A percentile compares a stretch with the other conserved stretches of the same genome.
Evolutionary conservation across 345 rosid species (phyloP).

Genomic region (Geranium brycei): DNA sequence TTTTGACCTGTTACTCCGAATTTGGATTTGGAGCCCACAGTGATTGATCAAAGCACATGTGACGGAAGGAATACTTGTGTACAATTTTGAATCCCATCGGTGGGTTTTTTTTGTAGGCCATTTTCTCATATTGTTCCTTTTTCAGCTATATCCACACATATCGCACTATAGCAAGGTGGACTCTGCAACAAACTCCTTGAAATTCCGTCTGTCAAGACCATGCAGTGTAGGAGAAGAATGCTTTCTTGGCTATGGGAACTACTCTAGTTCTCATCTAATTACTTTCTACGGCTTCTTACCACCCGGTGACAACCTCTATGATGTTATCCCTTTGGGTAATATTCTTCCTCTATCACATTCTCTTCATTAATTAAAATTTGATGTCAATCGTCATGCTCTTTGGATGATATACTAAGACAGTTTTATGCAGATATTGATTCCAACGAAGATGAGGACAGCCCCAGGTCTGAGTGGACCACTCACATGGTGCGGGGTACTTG

Average conservation of each 20-base stretch:
- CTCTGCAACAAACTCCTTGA: constrained; percentile 43
- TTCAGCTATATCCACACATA: constrained; percentile 63
- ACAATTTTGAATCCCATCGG: neutral
- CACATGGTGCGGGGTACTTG: constrained; percentile 96
- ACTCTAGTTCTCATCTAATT: constrained; percentile 66
- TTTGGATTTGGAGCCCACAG: neutral
- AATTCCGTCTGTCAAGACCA: constrained; percentile 65
- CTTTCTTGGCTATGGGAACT: constrained; percentile 80
- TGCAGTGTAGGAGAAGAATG: constrained; percentile 66
- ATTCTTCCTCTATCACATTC: neutral
- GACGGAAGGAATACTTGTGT: neutral
- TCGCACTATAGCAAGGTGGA: constrained; percentile 75
- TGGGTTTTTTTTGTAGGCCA: neutral
- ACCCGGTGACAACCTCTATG: constrained; percentile 69
- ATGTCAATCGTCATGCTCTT: too few relatives aligned
- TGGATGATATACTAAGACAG: neutral
- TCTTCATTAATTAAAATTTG: neutral
- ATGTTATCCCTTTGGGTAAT: constrained; percentile 72
- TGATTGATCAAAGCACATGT: neutral
- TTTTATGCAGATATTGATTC: constrained; percentile 59
- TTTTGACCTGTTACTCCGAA: neutral
- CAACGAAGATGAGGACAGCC: constrained; percentile 23
- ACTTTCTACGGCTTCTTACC: constrained; percentile 83
- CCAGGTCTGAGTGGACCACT: constrained; percentile 31
- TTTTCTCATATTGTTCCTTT: constrained; percentile 8